Conservation (phyloP, 1,284 basidiomycete genomes). For the Rhodotorula sp. region DNA sequence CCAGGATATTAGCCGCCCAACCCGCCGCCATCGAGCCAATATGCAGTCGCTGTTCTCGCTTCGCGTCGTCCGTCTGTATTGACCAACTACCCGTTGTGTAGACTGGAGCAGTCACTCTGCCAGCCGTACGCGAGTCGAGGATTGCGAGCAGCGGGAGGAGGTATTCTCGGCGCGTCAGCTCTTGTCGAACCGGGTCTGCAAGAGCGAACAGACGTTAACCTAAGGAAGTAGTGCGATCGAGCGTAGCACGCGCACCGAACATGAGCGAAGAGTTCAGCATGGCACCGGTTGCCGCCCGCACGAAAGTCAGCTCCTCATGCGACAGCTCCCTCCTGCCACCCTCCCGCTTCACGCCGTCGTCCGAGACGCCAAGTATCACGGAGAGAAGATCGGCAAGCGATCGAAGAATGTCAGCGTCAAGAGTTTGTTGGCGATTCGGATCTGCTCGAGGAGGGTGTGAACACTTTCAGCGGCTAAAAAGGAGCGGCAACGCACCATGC, state of each 20-base stretch:
- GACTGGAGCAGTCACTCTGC: slow-evolving; percentile 54
- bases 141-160: slow-evolving; percentile 66
- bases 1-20: slow-evolving; percentile 36
- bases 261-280: slow-evolving; percentile 74
- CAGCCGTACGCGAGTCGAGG: slow-evolving; percentile 20
- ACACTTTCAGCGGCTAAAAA: background rate
- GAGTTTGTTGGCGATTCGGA: slow-evolving; percentile 8
- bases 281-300: slow-evolving; percentile 74
- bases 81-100: slow-evolving; percentile 69
- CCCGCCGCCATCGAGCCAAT: slow-evolving; percentile 50
- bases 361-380: background rate
- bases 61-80: slow-evolving; percentile 52
- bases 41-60: slow-evolving; percentile 67
- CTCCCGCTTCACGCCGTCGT: background rate
- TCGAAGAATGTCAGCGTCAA: slow-evolving; percentile 7
- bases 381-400: background rate
- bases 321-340: background rate
- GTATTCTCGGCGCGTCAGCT: slow-evolving; percentile 65
- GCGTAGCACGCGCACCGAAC: slow-evolving; percentile 58
- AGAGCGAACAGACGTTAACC: background rate
- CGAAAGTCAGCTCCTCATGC: slow-evolving; percentile 58
- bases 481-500: slow-evolving; percentile 4
- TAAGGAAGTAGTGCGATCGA: background rate
- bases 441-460: background rate
- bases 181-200: slow-evolving; percentile 69